Evolutionary conservation across 106 monocot genomes (phyloP).

Genomic region (Ottelia alismoides): DNA sequence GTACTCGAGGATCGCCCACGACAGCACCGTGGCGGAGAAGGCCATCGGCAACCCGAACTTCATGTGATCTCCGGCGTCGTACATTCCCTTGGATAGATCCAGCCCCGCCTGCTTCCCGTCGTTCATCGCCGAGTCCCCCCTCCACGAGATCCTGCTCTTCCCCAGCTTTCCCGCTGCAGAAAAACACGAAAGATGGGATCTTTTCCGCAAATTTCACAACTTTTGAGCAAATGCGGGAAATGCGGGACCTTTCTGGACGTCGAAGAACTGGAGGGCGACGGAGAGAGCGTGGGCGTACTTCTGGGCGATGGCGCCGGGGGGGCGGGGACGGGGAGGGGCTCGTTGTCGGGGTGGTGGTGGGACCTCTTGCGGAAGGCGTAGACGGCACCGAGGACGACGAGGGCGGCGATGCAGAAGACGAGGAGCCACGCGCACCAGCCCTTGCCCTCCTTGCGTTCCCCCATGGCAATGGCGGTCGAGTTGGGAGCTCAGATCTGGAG

Average conservation of each 20-base stretch:
- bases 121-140: constrained; percentile 72
- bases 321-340: constrained; percentile 50
- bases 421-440: constrained; percentile 61
- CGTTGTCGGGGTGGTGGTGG: constrained; percentile 11
- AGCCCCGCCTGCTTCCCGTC: constrained; percentile 59
- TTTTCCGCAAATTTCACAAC: too few species aligned
- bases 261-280: constrained; percentile 88
- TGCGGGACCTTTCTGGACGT: constrained; percentile 73
- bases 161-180: constrained; percentile 96
- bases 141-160: constrained; percentile 76
- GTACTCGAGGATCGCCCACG: constrained; percentile 90
- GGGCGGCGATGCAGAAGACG: constrained; percentile 36
- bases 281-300: constrained; percentile 80
- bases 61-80: constrained; percentile 93
- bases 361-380: constrained; percentile 35
- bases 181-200: not conserved
- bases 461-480: too few species aligned
- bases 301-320: constrained; percentile 64
- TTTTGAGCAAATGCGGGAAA: not conserved
- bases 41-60: constrained; percentile 97
- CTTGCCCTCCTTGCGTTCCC: constrained; percentile 5
- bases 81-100: constrained; percentile 95
- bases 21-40: constrained; percentile 79
- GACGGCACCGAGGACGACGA: constrained; percentile 43
- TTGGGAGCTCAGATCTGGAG: too few species aligned